Conservation (phyloP, 345 rosid species). For the Eucalyptus erythrocorys region DNA sequence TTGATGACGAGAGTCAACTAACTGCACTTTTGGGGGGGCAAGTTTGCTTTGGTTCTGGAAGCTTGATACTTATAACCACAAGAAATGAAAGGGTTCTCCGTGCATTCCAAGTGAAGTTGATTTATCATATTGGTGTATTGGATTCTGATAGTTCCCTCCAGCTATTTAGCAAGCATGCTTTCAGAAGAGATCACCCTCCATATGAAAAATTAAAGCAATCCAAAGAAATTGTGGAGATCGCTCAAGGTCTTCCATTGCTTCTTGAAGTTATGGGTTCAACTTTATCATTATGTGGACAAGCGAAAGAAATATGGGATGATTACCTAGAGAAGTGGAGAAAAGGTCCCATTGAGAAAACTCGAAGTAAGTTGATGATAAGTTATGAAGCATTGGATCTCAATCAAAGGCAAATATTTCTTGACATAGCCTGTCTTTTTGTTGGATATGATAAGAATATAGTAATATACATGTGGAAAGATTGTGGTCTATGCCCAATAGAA, state of each 20-base stretch:
- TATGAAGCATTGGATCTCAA: neutral
- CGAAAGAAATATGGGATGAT: neutral
- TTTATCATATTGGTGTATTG: neutral
- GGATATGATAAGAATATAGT: neutral
- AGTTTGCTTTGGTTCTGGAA: neutral
- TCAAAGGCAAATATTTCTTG: neutral
- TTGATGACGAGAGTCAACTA: neutral
- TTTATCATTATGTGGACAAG: neutral
- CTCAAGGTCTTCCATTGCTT: neutral
- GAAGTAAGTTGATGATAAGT: neutral
- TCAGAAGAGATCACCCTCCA: neutral
- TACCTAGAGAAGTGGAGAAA: neutral
- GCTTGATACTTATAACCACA: neutral
- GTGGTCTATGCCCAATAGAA: neutral
- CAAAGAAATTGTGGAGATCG: neutral
- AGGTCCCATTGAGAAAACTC: neutral
- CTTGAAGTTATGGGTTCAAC: neutral
- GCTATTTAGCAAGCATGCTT: neutral
- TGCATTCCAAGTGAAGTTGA: neutral
- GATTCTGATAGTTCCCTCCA: neutral
- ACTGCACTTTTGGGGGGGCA: neutral
- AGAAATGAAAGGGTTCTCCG: neutral
- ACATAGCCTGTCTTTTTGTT: neutral
- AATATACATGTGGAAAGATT: neutral
- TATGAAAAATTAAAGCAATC: neutral